phyloP scores from a whole-genome alignment of 139 green algal genomes.

The Chlamydomonas sp. region DNA sequence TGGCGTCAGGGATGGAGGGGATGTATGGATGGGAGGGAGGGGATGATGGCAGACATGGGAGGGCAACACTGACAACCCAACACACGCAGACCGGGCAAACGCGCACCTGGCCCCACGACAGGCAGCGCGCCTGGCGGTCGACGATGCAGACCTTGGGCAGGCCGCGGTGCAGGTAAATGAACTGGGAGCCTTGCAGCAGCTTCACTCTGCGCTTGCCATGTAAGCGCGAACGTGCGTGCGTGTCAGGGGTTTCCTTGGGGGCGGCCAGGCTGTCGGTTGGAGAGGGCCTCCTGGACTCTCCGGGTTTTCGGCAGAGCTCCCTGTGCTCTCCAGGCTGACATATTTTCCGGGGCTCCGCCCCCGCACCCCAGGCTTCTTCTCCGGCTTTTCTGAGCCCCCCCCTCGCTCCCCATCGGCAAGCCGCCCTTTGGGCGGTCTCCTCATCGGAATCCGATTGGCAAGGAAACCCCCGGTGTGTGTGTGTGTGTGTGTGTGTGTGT shows the following conservation, averaged over 20 bases:
- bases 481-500: neutral
- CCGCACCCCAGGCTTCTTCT: too few species aligned
- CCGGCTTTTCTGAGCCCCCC: too few species aligned
- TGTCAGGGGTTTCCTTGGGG: too few species aligned
- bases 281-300: too few species aligned
- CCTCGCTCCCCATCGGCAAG: too few species aligned
- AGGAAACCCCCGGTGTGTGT: neutral
- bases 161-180: slow-evolving; percentile 29
- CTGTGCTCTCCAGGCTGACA: too few species aligned
- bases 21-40: too few species aligned
- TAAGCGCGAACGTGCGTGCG: neutral
- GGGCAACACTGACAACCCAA: neutral
- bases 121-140: slow-evolving; percentile 3
- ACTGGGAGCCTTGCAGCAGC: slow-evolving; percentile 32
- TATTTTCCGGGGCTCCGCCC: too few species aligned
- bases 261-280: neutral
- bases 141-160: slow-evolving; percentile 22
- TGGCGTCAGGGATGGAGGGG: too few species aligned
- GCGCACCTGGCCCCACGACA: slow-evolving; percentile 25
- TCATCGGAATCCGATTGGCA: too few species aligned
- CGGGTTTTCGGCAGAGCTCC: too few species aligned
- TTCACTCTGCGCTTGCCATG: slow-evolving; percentile 21
- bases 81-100: slow-evolving; percentile 9
- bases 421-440: too few species aligned
- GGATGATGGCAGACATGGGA: neutral